These are phyloP conservation scores for Cryptosporidium sp. DNA, from an alignment of 169 alveolate species.

Conservation along the genomic window DNA sequence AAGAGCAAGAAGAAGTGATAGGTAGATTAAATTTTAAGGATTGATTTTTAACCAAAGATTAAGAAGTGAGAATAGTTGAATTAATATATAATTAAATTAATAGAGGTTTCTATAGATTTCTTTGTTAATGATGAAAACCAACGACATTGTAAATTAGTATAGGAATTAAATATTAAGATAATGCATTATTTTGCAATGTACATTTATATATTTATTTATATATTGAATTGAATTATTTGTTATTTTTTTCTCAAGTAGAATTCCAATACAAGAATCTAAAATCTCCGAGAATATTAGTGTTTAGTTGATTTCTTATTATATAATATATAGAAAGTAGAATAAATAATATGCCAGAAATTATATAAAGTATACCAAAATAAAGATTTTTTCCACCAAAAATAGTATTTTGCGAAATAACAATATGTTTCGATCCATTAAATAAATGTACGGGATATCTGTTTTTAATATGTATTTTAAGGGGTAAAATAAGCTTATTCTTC, in stretches of 20 bases:
- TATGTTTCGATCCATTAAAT: slow-evolving; percentile 82
- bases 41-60: background rate
- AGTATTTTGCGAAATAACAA: slow-evolving; percentile 79
- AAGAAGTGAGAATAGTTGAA: background rate
- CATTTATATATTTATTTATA: too few relatives aligned
- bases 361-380: slow-evolving; percentile 77
- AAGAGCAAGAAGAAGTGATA: slow-evolving; percentile 25
- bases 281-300: slow-evolving; percentile 19
- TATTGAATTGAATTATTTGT: too few relatives aligned
- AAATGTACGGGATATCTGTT: slow-evolving; percentile 78
- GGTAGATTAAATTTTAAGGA: background rate
- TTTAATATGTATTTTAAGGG: slow-evolving; percentile 79
- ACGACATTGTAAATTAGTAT: background rate
- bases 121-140: background rate
- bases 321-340: slow-evolving; percentile 3
- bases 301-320: slow-evolving; percentile 21
- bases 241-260: background rate
- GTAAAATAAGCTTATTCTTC: slow-evolving; percentile 80
- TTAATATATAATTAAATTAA: background rate
- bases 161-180: background rate
- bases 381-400: slow-evolving; percentile 80
- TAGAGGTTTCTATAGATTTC: background rate
- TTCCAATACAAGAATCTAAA: slow-evolving; percentile 33
- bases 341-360: slow-evolving; percentile 23
- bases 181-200: too few relatives aligned